These are phyloP conservation scores for Yarrowia alimentaria DNA, from an alignment of 805 yeast species.

Conservation along the genomic window DNA sequence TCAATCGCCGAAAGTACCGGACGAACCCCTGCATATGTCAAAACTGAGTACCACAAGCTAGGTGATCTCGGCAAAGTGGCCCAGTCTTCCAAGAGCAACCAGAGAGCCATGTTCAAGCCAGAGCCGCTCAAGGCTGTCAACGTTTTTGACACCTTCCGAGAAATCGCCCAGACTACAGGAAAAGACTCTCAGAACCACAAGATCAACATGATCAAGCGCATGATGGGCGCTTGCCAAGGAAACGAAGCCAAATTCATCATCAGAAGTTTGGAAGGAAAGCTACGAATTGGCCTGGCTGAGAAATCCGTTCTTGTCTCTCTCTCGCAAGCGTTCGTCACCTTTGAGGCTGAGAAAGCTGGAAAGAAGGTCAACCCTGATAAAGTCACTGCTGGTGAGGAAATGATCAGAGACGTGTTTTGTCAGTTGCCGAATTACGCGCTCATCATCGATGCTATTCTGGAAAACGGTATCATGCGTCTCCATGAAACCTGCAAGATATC, in stretches of 20 bases:
- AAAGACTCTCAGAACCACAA: slow-evolving; percentile 77
- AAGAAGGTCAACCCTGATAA: slow-evolving; percentile 45
- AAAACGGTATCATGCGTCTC: slow-evolving; percentile 65
- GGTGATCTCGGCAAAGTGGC: slow-evolving; percentile 95
- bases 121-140: slow-evolving; percentile 67
- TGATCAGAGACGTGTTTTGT: slow-evolving; percentile 79
- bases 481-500: slow-evolving; percentile 67
- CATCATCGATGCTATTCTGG: slow-evolving; percentile 62
- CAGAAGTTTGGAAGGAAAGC: slow-evolving; percentile 86
- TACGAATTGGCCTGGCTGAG: slow-evolving; percentile 91
- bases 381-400: slow-evolving; percentile 67
- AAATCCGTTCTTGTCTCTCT: slow-evolving; percentile 82
- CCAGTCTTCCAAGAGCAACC: slow-evolving; percentile 73
- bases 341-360: slow-evolving; percentile 47
- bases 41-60: slow-evolving; percentile 66
- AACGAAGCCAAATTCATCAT: slow-evolving; percentile 88
- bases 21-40: slow-evolving; percentile 65
- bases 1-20: slow-evolving; percentile 92
- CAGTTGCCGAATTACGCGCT: slow-evolving; percentile 88
- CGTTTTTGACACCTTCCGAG: slow-evolving; percentile 72
- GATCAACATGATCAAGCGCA: slow-evolving; percentile 71
- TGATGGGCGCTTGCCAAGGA: slow-evolving; percentile 82
- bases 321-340: slow-evolving; percentile 74
- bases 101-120: slow-evolving; percentile 92
- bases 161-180: slow-evolving; percentile 77